These are phyloP conservation scores for Kodamaea nitidulidarum DNA, from an alignment of 805 yeast species.

Conservation along the genomic window DNA sequence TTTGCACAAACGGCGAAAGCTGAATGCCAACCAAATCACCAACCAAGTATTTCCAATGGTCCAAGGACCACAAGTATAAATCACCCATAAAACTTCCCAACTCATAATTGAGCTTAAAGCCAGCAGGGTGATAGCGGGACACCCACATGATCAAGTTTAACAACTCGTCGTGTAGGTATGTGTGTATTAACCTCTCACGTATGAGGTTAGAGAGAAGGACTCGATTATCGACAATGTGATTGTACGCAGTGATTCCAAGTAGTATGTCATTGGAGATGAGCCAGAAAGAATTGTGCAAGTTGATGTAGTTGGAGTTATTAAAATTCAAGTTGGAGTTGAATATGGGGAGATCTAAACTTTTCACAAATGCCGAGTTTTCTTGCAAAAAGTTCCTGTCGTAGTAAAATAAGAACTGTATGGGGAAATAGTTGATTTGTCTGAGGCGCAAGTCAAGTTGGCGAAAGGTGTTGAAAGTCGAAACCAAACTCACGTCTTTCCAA, in stretches of 20 bases:
- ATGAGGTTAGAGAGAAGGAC: slow-evolving; percentile 19
- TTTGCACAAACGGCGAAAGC: not conserved
- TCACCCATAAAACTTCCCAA: slow-evolving; percentile 84
- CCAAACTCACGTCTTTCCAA: slow-evolving; percentile 19
- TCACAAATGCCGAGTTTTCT: slow-evolving; percentile 34
- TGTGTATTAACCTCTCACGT: slow-evolving; percentile 29
- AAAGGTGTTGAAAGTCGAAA: slow-evolving; percentile 55
- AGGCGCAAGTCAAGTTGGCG: slow-evolving; percentile 76
- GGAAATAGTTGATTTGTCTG: slow-evolving; percentile 73
- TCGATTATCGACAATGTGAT: slow-evolving; percentile 37
- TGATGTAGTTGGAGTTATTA: slow-evolving; percentile 55
- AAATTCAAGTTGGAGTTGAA: slow-evolving; percentile 35
- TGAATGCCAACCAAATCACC: slow-evolving; percentile 1
- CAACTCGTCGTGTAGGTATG: slow-evolving; percentile 43
- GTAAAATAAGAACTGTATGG: slow-evolving; percentile 67
- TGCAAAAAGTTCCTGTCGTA: slow-evolving; percentile 28
- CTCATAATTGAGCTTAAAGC: slow-evolving; percentile 85
- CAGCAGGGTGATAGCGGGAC: slow-evolving; percentile 81
- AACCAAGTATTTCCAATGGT: slow-evolving; percentile 48
- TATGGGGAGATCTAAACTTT: slow-evolving; percentile 38
- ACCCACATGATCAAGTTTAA: slow-evolving; percentile 60
- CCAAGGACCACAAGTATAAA: slow-evolving; percentile 77
- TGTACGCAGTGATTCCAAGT: slow-evolving; percentile 59
- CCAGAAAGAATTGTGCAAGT: slow-evolving; percentile 87
- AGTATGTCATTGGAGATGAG: slow-evolving; percentile 76